Evolutionary conservation across 2,329 filamentous ascomycete genomes (phyloP), one percentile per base, ranked within the genome.

Genomic region (Ceratocystis ficicola): DNA sequence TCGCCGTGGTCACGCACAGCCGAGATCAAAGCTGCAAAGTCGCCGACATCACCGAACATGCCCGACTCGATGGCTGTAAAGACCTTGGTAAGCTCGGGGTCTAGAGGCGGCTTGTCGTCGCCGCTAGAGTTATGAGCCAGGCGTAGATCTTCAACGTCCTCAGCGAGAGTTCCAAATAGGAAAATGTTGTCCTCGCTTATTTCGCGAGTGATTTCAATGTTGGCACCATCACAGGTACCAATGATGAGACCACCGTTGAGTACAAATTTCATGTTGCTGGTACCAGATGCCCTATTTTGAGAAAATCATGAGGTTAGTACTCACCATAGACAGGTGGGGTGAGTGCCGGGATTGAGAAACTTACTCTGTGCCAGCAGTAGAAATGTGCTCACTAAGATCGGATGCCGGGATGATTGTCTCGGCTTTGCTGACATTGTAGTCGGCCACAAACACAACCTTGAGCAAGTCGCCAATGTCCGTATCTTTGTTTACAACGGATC

Each of bases 261-360:
- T 15, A 96, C 94, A 75, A 99, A 99, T 77, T 99, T 99, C 94
- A 99, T 99, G 84, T 99, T 99, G 73, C 90, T 95, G 12, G 91
- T 96, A 69, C 93, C 93, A 69, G 83, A 86, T 22, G 84, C 84
- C 74, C 80, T 83, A 62, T 65, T 22, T 2, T 17, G 17, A 25
- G 20, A 25, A 25, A 48, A 12, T 52, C 6, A 28, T 5, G 70
- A 64, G 68, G 68, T 70, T 65, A 71, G 68, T 61, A n/a, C 46
- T 17, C 10, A 17, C 12, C 4, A n/a, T 30, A 32, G 15, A 50
- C 15, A 55, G 20, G 7, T 10, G 3, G 44, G 65, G 69, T n/a
- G 67, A 67, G 55, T 30, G 50, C 20, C 15, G 36, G 25, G 57
- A 30, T 12, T 3, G 15, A 12, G 15, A 52, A 25, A 78, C 81